phyloP scores from a whole-genome alignment of 140 eudicot species.

The Ambrosia hybrid region DNA sequence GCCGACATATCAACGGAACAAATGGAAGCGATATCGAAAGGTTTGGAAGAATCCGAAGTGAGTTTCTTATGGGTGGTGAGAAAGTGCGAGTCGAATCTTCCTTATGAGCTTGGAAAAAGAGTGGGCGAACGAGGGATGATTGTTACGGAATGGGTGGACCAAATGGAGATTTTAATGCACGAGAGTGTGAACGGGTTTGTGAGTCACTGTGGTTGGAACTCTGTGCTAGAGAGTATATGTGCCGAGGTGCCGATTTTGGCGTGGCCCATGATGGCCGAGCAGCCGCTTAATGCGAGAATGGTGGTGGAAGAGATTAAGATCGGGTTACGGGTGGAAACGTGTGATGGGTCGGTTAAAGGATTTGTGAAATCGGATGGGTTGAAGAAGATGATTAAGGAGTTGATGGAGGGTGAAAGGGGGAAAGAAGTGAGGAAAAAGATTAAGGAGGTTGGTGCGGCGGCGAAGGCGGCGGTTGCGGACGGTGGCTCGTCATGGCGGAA shows the following conservation, averaged over 20 bases:
- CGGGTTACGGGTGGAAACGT: slow-evolving; percentile 56
- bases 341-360: slow-evolving; percentile 53
- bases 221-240: slow-evolving; percentile 71
- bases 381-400: slow-evolving; percentile 46
- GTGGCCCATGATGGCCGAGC: slow-evolving; percentile 86
- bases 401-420: slow-evolving; percentile 72
- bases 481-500: slow-evolving; percentile 75
- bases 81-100: slow-evolving; percentile 17
- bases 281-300: slow-evolving; percentile 58
- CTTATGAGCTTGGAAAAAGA: slow-evolving; percentile 41
- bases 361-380: slow-evolving; percentile 54
- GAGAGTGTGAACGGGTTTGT: slow-evolving; percentile 59
- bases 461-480: slow-evolving; percentile 49
- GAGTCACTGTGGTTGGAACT: slow-evolving; percentile 91
- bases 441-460: slow-evolving; percentile 46
- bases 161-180: slow-evolving; percentile 52
- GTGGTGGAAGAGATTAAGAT: slow-evolving; percentile 68
- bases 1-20: slow-evolving; percentile 48
- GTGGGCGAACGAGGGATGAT: slow-evolving; percentile 56
- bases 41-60: slow-evolving; percentile 54
- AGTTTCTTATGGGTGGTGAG: slow-evolving; percentile 66
- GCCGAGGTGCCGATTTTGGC: slow-evolving; percentile 70
- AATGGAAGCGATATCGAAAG: slow-evolving; percentile 44
- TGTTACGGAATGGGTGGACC: slow-evolving; percentile 73
- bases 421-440: slow-evolving; percentile 42